Conservation (phyloP, 805 yeast genomes). For the Ogataea minuta region DNA sequence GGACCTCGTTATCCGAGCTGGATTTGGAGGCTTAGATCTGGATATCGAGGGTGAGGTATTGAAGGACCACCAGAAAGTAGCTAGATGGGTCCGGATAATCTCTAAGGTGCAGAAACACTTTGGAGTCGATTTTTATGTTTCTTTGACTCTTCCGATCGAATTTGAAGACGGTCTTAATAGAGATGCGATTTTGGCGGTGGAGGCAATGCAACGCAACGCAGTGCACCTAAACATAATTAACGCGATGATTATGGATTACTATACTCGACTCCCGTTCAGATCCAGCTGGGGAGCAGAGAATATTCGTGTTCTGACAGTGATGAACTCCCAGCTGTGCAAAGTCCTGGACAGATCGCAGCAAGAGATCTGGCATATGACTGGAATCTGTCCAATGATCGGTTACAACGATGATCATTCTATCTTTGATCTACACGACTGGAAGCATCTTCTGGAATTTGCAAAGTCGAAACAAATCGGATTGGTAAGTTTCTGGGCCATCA, state of each 20-base stretch:
- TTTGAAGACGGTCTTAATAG: conserved; percentile 24
- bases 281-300: conserved; percentile 31
- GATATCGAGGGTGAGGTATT: conserved; percentile 32
- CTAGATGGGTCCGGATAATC: conserved; percentile 18
- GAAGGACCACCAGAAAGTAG: conserved; percentile 9
- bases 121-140: conserved; percentile 15
- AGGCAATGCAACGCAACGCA: conserved; percentile 8
- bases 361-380: conserved; percentile 26
- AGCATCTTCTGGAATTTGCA: conserved; percentile 20
- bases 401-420: conserved; percentile 30
- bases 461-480: conserved; percentile 23
- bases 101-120: conserved; percentile 9
- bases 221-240: conserved; percentile 22
- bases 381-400: conserved; percentile 37
- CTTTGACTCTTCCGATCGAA: conserved; percentile 32
- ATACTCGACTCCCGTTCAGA: conserved; percentile 24
- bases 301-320: conserved; percentile 21
- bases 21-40: conserved; percentile 27
- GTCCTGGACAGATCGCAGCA: conserved; percentile 7
- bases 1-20: conserved; percentile 15
- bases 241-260: conserved; percentile 35
- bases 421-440: conserved; percentile 27
- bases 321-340: conserved; percentile 17
- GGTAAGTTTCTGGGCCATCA: conserved; percentile 33
- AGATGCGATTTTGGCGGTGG: conserved; percentile 18